Evolutionary conservation across 805 yeast genomes (phyloP), one percentile per base, ranked within the genome.

Genomic region (Candida easanensis): DNA sequence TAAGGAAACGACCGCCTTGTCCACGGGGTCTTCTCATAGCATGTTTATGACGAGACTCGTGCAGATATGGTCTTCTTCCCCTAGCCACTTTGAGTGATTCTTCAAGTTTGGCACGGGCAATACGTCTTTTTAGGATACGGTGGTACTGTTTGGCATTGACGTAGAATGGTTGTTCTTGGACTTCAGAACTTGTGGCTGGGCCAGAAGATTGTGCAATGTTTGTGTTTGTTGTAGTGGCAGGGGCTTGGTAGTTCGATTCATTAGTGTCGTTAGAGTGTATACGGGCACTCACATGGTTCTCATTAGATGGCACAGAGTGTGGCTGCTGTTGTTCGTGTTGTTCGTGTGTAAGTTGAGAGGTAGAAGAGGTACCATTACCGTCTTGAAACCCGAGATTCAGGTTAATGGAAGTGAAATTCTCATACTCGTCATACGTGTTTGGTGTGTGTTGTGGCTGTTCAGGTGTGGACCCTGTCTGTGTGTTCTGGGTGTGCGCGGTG

Each of bases 21-120:
- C 99, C 99, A 55, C 99, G 79, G 14, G 99, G 98, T 62, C 99
- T 78, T 61, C 98, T 77, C 99, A 93, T 93, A 3, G 99, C 99
- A 63, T 93, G 99, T 62, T 93, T 91, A 63, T 93, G 99, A 56
- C 99, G 76, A 16, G 97, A 88, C 65, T 93, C 99, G 61, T 93
- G 99, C 38, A 93, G 65, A 64, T 95, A 91, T 11, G 98, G 97
- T 61, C 84, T 84, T 56, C 98, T 79, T 15, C 95, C 95, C 50
- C 96, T 77, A 15, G 93, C 90, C 4, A 86, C 86, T 58, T 88
- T 84, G 50, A 91, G 73, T 34, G 81, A 79, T 60, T 93, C 98
- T 59, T 93, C 98, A 31, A 93, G 73, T 62, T 82, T 85, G 5
- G 97, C 97, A 41, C 99, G 73, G 0, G 99, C 98, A 33, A 89